Base-by-base conservation (phyloP, 306 rosid genomes). In the Inga oerstediana region DNA sequence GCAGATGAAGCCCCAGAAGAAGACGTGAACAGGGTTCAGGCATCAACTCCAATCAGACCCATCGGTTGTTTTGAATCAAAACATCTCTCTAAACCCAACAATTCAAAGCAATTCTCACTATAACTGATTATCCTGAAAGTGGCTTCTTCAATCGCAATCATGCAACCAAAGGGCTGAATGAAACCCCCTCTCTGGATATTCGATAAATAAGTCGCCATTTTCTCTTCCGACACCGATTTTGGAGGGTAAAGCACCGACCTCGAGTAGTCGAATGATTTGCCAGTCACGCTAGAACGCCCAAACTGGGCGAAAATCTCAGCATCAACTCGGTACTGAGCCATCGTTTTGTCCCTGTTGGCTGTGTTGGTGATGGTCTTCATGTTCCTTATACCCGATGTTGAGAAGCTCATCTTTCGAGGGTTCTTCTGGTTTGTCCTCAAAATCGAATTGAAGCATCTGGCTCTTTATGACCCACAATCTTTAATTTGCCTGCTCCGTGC, bases 101-200 rank as follows among this genome's bases (percentile, higher is more conserved):
- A 48, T 17, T 68, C 89, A 76, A 82, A 83, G 76, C 92, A 91
- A 76, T 93, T 93, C 69, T 94, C 97, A 81, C 97, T 94, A 34
- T 76, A 91, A 58, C 92, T 78, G 3, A 94, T 77, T 71, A 94
- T 84, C 56, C 77, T 89, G 69, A 91, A 90, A 79, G 69, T 81
- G 43, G 92, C 37, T 78, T 88, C 97, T 16, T 93, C 93, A 81
- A 94, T 80, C 19, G 90, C 87, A 79, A 93, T 64, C 92, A 94
- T 84, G 39, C 97, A 94, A 10, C 97, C 98, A 81, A 89, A 91
- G 32, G 97, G 84, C 72, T 94, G 97, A 75, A 93, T 86, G 5
- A 87, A 78, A 16, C 94, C 88, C 45, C 98, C 94, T 88, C 98
- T 93, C 81, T 93, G 98, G 64, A 93, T 89, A 86, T 78, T 89